phyloP scores from a whole-genome alignment of 139 green algal species.

The Protoeuglena noctilucae region DNA sequence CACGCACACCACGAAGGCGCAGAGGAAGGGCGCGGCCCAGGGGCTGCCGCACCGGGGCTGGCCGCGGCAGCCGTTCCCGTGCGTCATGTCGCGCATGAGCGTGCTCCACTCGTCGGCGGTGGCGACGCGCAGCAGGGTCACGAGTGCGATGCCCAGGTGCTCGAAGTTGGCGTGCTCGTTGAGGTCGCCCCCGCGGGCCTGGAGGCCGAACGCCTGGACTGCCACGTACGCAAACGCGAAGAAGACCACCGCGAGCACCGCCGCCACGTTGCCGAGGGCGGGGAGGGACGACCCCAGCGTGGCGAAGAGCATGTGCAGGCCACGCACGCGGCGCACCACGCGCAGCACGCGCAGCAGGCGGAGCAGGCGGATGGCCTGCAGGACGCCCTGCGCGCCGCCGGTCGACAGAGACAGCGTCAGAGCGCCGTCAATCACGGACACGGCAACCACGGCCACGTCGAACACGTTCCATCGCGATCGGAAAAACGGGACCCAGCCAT shows the following conservation, averaged over 20 bases:
- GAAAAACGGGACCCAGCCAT: too few species aligned
- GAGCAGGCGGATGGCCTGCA: slow-evolving; percentile 30
- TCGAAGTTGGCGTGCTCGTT: slow-evolving; percentile 56
- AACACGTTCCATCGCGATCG: too few species aligned
- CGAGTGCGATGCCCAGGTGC: slow-evolving; percentile 31
- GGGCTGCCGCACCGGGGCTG: slow-evolving; percentile 15
- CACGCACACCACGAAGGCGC: slow-evolving; percentile 39
- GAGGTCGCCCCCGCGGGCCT: slow-evolving; percentile 18
- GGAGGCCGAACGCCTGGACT: slow-evolving; percentile 30
- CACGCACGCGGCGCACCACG: slow-evolving; percentile 39
- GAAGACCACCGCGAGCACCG: slow-evolving; percentile 49
- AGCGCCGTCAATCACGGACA: too few species aligned
- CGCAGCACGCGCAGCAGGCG: slow-evolving; percentile 36
- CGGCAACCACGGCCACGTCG: too few species aligned
- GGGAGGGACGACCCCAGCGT: slow-evolving; percentile 53
- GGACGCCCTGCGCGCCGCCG: too few species aligned
- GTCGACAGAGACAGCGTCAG: too few species aligned
- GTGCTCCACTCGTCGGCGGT: slow-evolving; percentile 58
- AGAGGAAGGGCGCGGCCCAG: slow-evolving; percentile 41
- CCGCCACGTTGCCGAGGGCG: slow-evolving; percentile 56
- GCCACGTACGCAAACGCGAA: slow-evolving; percentile 65
- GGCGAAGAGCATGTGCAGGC: slow-evolving; percentile 35
- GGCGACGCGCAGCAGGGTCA: slow-evolving; percentile 37
- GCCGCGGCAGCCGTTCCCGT: slow-evolving; percentile 23
- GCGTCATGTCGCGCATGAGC: slow-evolving; percentile 31